Conservation (phyloP, 805 yeast genomes). For the Priceomyces medius region DNA sequence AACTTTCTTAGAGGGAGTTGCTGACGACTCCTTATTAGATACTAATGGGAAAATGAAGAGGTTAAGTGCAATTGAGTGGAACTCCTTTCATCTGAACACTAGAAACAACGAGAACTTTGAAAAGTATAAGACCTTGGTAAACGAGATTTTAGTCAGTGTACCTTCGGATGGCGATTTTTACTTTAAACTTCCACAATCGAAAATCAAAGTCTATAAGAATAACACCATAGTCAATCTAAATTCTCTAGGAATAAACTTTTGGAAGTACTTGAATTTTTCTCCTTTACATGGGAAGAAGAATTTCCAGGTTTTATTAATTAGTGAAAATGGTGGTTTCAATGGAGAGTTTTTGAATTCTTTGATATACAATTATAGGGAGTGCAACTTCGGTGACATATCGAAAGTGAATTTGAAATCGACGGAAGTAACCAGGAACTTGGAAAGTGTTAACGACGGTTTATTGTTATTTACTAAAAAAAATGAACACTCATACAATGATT, state of each 20-base stretch:
- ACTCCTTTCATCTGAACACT: conserved; percentile 17
- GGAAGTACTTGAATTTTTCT: conserved; percentile 58
- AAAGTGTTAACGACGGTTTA: conserved; percentile 28
- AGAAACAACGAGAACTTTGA: conserved; percentile 19
- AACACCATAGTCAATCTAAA: conserved; percentile 46
- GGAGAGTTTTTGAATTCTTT: conserved; percentile 44
- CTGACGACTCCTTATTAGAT: conserved; percentile 30
- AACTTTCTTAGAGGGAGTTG: conserved; percentile 38
- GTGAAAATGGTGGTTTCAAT: conserved; percentile 26
- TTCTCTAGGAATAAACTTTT: conserved; percentile 46
- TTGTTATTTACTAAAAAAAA: conserved; percentile 23
- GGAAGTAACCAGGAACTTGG: conserved; percentile 29
- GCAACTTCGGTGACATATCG: conserved; percentile 48
- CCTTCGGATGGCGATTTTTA: conserved; percentile 19
- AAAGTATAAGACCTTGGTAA: conserved; percentile 19
- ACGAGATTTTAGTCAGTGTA: conserved; percentile 11
- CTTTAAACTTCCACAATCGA: conserved; percentile 24
- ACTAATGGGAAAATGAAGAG: conserved; percentile 22
- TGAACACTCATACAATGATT: conserved; percentile 22
- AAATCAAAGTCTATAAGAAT: conserved; percentile 32
- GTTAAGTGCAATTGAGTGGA: conserved; percentile 34
- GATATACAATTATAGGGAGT: conserved; percentile 44
- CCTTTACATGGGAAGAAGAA: conserved; percentile 53
- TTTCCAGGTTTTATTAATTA: conserved; percentile 51
- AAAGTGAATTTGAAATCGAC: conserved; percentile 26